Evolutionary conservation across 176 grass and related monocot genomes (phyloP), one percentile per base, ranked within the genome.

Genomic region (Raddia distichophylla): DNA sequence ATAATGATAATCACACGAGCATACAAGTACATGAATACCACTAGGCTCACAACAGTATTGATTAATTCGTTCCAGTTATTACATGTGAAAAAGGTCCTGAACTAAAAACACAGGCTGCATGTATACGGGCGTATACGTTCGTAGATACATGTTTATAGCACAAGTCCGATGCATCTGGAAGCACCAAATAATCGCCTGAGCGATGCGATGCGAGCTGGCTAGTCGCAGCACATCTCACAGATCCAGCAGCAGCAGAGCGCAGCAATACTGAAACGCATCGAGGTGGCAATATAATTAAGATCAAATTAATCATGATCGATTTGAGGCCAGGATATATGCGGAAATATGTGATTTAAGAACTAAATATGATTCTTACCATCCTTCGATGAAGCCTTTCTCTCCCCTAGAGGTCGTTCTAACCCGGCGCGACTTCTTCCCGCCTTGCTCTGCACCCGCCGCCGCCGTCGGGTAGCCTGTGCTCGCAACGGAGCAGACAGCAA

Each of bases 171-270:
- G 11, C 22, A 33, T 46, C 49, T 12, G 17, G 1, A 45, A 45
- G 64, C 64, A 67, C 37, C 27, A 27, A 27, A 27, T 27, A 27
- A 27, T 27, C 27, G 27, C 27, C 27, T 27, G 0, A 27, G 27
- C 27, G 27, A 27, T 27, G 27, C 37, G 3, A 5, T 40, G 42
- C 19, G 3, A 40, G 75, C 15, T 10, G 62, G 16, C 22, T 87
- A 93, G 54, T 88, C 45, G 79, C 93, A 96, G 80, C 93, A 96
- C 80, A 90, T 93, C 88, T 96, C 93, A 48, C 90, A 96, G 55
- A 96, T 93, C 93, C 93, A 96, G 88, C 93, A 96, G 90, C 93
- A 96, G 80, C 93, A 96, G 3, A 96, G 86, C 15, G 93, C 90
- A 18, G 93, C 88, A 5, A 96, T 83, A 46, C 93, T 96, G 87